Percentiles rank a stretch among this genome's conserved stretches.
Evolutionary conservation across 805 yeast genomes (phyloP).

Genomic region (Wickerhamiella alocasiicola): DNA sequence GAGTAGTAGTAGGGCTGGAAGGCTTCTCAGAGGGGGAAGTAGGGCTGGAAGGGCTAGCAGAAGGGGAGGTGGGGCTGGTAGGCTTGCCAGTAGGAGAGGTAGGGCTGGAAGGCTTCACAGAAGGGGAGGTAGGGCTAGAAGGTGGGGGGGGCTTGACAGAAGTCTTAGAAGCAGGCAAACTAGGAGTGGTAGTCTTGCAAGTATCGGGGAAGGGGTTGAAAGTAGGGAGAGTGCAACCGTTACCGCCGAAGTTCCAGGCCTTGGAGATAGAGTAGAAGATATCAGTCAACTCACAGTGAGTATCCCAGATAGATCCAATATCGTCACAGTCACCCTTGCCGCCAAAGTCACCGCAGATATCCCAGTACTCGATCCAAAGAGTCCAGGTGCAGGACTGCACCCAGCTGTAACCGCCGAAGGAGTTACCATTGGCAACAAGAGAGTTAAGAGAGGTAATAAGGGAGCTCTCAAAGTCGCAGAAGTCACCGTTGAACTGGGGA

Average conservation of each 20-base stretch:
- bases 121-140: constrained; percentile 1
- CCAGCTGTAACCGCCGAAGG: constrained; percentile 5
- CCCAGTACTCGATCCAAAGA: constrained; percentile 6
- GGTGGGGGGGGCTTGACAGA: too few relatives aligned
- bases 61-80: background rate
- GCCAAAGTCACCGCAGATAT: constrained; percentile 3
- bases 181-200: background rate
- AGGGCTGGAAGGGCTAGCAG: background rate
- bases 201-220: background rate
- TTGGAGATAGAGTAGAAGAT: background rate
- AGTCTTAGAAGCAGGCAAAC: background rate
- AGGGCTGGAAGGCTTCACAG: background rate
- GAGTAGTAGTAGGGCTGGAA: background rate
- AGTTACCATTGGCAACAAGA: constrained; percentile 1
- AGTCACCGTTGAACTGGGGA: constrained; percentile 1
- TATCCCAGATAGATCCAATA: constrained; percentile 1
- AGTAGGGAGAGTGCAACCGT: constrained; percentile 2
- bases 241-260: constrained; percentile 4
- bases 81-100: background rate
- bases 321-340: constrained; percentile 6
- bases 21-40: background rate
- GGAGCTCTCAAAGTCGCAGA: constrained; percentile 7
- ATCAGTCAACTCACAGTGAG: constrained; percentile 1
- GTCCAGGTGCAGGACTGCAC: constrained; percentile 2
- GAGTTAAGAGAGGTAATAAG: background rate